These are phyloP conservation scores for Nakaseomyces bracarensis DNA, from an alignment of 1,139 yeast genomes.

Conservation along the genomic window DNA sequence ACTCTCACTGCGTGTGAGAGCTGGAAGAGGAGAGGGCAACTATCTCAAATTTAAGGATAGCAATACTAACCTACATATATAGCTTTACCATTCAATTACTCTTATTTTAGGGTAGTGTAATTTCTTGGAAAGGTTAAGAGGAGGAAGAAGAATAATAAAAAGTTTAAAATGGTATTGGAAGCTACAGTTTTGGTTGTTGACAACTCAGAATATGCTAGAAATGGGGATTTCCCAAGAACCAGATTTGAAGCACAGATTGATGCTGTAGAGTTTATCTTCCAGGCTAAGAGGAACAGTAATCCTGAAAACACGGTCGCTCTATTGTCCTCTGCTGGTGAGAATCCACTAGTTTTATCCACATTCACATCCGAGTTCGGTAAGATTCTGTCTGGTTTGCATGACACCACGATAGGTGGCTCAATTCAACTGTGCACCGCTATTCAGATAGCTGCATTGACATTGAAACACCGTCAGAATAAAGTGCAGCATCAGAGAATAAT, in stretches of 20 bases:
- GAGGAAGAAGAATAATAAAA: neutral
- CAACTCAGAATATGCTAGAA: slow-evolving; percentile 91
- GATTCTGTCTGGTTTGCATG: slow-evolving; percentile 80
- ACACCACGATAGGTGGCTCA: slow-evolving; percentile 64
- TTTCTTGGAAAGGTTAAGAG: no score
- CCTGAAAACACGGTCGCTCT: slow-evolving; percentile 94
- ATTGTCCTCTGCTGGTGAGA: slow-evolving; percentile 79
- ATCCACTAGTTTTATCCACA: slow-evolving; percentile 79
- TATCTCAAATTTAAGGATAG: no score
- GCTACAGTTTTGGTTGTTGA: slow-evolving; percentile 95
- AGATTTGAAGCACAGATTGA: slow-evolving; percentile 91
- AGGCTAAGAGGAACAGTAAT: slow-evolving; percentile 75
- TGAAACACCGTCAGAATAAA: slow-evolving; percentile 92
- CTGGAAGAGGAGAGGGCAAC: no score
- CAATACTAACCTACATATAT: no score
- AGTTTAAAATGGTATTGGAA: slow-evolving; percentile 67
- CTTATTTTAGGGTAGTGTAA: no score
- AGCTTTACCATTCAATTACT: no score
- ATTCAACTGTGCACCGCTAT: slow-evolving; percentile 72
- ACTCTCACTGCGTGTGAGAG: no score
- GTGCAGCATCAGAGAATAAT: slow-evolving; percentile 86
- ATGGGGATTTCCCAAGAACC: slow-evolving; percentile 86
- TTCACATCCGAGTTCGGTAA: slow-evolving; percentile 84
- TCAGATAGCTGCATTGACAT: slow-evolving; percentile 94
- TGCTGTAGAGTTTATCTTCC: slow-evolving; percentile 83